These are phyloP conservation scores for Colletotrichum liaoningense DNA, from an alignment of 2,329 filamentous ascomycete genomes.

Conservation along the genomic window DNA sequence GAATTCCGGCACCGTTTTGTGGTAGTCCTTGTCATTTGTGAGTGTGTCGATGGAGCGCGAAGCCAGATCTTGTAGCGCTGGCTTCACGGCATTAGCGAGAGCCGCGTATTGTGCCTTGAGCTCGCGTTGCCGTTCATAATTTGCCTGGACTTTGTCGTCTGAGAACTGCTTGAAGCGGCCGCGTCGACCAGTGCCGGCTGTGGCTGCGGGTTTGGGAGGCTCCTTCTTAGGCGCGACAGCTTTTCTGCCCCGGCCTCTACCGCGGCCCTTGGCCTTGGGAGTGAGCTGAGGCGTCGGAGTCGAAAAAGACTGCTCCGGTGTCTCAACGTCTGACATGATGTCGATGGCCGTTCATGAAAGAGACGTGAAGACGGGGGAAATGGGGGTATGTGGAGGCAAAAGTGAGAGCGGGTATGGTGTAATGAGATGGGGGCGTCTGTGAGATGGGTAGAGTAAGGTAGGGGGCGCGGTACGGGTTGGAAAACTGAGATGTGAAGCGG, in stretches of 20 bases:
- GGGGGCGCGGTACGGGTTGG: not conserved
- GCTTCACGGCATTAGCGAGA: conserved; percentile 72
- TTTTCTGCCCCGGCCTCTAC: conserved; percentile 37
- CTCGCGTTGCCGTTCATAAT: conserved; percentile 73
- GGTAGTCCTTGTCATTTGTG: conserved; percentile 62
- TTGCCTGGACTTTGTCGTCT: conserved; percentile 65
- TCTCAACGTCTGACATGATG: conserved; percentile 44
- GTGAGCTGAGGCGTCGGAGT: conserved; percentile 36
- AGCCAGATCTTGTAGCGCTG: conserved; percentile 73
- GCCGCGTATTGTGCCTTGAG: conserved; percentile 74
- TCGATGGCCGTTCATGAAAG: conserved; percentile 38
- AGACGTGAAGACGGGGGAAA: conserved; percentile 30
- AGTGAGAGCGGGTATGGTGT: conserved; percentile 34
- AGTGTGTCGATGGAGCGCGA: conserved; percentile 69
- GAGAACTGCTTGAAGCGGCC: conserved; percentile 68
- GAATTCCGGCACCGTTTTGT: conserved; percentile 67
- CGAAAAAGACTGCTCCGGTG: conserved; percentile 35
- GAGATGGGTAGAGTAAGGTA: conserved; percentile 25
- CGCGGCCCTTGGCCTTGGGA: conserved; percentile 39
- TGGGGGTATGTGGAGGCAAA: conserved; percentile 35
- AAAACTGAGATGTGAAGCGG: conserved; percentile 16
- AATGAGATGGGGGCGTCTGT: conserved; percentile 28
- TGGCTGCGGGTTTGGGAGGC: conserved; percentile 49
- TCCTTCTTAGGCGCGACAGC: conserved; percentile 35
- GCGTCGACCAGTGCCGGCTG: conserved; percentile 52